Base-by-base conservation (phyloP, 1,284 basidiomycete species). In the Ustilago vetiveriae region DNA sequence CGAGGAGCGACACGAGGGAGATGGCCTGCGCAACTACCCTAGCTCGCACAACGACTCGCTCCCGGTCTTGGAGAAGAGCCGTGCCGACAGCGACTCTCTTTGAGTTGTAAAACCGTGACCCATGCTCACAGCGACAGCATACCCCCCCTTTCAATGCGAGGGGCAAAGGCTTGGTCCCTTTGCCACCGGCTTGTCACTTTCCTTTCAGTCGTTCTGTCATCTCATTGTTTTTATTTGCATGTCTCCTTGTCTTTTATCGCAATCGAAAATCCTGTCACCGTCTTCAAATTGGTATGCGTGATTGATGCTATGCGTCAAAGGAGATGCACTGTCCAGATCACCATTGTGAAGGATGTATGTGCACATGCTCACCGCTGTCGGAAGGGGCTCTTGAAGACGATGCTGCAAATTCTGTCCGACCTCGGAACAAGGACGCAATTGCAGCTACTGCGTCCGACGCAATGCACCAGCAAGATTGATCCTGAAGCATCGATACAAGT, bases 1-100 rank as follows among this genome's bases (percentile, higher is more conserved):
- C 40, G 73, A 75, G 56, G 73, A 75, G 52, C 54, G 71, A 26
- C 62, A 70, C 47, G 49, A 73, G 22, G 56, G 36, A 11, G 71
- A 65, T 21, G 56, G 47, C 19, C 27, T 66, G 21, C 45, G 58
- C 13, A 22, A 16, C 32, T 71, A 67, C 39, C 63, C 69, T 19
- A 72, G 64, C 45, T 66, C 52, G 46, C 59, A 72, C 50, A 69
- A 63, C 33, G 57, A 53, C 40, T 70, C 67, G 49, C 47, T 70
- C 9, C 67, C 62, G 21, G 43, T 43, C 21, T 42, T 60, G 4
- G 67, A 70, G 22, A 70, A 70, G 62, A 55, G 43, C 40, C 48
- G 52, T 5, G 40, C 43, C 17, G 60, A 64, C 35, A 39, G 38
- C 11, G 67, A 65, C 39, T 70, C 67, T 41, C 35, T 70, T 22